phyloP scores from a whole-genome alignment of 768 basidiomycete species.

The Pilatotrama ljubarskyi region DNA sequence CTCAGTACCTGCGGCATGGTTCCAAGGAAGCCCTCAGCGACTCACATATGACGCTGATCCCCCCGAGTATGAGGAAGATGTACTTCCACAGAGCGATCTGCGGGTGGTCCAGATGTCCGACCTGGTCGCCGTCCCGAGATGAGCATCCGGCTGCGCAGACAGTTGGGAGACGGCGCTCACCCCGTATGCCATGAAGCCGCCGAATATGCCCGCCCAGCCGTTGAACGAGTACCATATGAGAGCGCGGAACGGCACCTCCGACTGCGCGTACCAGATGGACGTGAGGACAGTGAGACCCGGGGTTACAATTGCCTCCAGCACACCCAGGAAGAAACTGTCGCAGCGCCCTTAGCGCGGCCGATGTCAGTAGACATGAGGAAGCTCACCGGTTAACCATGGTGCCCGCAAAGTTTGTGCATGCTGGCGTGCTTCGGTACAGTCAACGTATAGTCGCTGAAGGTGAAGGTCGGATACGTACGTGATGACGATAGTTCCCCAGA shows the following conservation, averaged over 20 bases:
- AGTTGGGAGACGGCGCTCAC: not conserved
- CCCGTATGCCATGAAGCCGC: constrained; percentile 20
- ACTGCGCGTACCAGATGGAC: constrained; percentile 22
- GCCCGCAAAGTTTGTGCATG: constrained; percentile 16
- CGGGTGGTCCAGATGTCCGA: constrained; percentile 19
- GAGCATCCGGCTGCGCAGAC: not conserved
- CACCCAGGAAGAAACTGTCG: constrained; percentile 20
- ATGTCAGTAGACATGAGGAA: not conserved
- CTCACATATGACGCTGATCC: constrained; percentile 19
- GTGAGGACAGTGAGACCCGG: constrained; percentile 21
- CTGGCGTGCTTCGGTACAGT: constrained; percentile 11
- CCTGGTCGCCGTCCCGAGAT: not conserved
- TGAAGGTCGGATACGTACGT: constrained; percentile 1
- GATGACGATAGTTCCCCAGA: constrained; percentile 38
- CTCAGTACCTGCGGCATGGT: not conserved
- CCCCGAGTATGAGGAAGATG: constrained; percentile 22
- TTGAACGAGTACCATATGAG: constrained; percentile 26
- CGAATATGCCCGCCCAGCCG: constrained; percentile 24
- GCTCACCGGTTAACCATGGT: constrained; percentile 18
- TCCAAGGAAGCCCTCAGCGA: not conserved
- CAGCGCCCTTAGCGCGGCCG: not conserved
- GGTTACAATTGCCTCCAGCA: constrained; percentile 22
- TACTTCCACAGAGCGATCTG: constrained; percentile 21
- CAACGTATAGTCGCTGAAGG: not conserved
- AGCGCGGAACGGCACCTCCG: constrained; percentile 20